Percentiles rank a stretch among this genome's conserved stretches.
These are phyloP conservation scores for Aquanectria penicillioides DNA, from an alignment of 2,329 filamentous ascomycete species.

Conservation along the genomic window DNA sequence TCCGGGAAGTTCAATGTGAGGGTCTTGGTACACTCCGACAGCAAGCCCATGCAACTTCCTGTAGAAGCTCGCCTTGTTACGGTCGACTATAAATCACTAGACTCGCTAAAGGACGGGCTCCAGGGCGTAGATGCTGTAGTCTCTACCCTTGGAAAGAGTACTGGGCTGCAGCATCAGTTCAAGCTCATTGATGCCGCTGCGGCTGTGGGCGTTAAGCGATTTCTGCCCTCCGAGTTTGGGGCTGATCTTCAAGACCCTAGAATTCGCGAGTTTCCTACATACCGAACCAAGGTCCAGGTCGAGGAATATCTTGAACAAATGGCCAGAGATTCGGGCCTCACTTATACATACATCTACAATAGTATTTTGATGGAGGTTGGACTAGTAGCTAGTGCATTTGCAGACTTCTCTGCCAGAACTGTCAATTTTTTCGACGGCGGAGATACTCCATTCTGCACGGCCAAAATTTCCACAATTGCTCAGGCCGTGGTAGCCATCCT, in stretches of 20 bases:
- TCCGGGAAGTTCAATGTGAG: slow-evolving; percentile 2
- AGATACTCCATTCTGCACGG: neutral
- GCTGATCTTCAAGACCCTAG: slow-evolving; percentile 8
- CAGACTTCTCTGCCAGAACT: neutral
- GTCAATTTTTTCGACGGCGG: slow-evolving; percentile 15
- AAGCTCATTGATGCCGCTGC: slow-evolving; percentile 14
- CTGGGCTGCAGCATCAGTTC: slow-evolving; percentile 8
- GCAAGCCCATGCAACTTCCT: neutral
- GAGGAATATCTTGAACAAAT: slow-evolving; percentile 10
- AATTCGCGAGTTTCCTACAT: slow-evolving; percentile 10
- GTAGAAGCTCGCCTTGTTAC: neutral
- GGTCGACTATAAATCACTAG: slow-evolving; percentile 11
- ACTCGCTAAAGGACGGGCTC: slow-evolving; percentile 4
- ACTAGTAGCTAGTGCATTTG: neutral
- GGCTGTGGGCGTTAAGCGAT: slow-evolving; percentile 7
- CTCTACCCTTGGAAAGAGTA: slow-evolving; percentile 13
- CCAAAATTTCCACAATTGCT: neutral
- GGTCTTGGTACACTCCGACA: neutral
- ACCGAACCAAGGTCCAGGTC: slow-evolving; percentile 13
- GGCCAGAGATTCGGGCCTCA: neutral
- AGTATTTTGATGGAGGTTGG: slow-evolving; percentile 11
- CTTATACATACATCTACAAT: slow-evolving; percentile 15
- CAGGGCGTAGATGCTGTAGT: slow-evolving; percentile 8
- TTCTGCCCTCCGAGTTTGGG: slow-evolving; percentile 17
- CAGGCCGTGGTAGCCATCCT: slow-evolving; percentile 7